Evolutionary conservation across 441 rosid species (phyloP), one percentile per base, ranked within the genome.

Genomic region (Gossypium gossypioides): DNA sequence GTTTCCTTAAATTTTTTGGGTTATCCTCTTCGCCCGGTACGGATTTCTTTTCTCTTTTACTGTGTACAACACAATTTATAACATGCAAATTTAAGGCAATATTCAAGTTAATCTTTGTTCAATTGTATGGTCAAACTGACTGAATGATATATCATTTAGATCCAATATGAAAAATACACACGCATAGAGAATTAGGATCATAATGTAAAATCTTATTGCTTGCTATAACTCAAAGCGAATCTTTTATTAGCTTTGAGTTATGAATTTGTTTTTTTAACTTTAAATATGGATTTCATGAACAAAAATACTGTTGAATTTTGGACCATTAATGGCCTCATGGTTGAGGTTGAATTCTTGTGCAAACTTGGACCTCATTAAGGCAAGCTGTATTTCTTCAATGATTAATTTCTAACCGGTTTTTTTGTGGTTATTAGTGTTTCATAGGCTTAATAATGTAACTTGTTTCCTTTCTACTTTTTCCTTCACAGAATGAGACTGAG

Each of bases 1-100:
- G 97, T 91, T 74, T 85, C 98, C 51, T 87, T 93, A 80, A 96
- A 93, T 83, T 75, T 87, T 77, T 71, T 93, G 80, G 98, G 99
- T 82, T 96, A 89, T 83, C 99, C 99, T 67, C 86, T 91, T 80
- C 93, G 97, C 75, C 88, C 87, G 77, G 99, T 96, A 83, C 54
- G 86, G 72, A 70, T 77, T 56, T 78, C 54, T n/a, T 42, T 62
- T 70, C 59, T n/a, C n/a, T 29, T 54, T 70, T n/a, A 55, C 50
- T 25, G 8, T 48, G 54, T 18, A 67, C 12, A 56, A 56, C 24
- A 21, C 57, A 52, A 63, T 56, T 13, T 12, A 56, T 7, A 68
- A 68, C 7, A 68, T 27, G 19, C n/a, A 16, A 25, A 15, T 13
- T 24, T 51, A 51, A 51, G 60, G 16, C 60, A 68, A 29, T 29